These are phyloP conservation scores for Arthonia radiata DNA, from an alignment of 495 filamentous ascomycete species.

Conservation along the genomic window DNA sequence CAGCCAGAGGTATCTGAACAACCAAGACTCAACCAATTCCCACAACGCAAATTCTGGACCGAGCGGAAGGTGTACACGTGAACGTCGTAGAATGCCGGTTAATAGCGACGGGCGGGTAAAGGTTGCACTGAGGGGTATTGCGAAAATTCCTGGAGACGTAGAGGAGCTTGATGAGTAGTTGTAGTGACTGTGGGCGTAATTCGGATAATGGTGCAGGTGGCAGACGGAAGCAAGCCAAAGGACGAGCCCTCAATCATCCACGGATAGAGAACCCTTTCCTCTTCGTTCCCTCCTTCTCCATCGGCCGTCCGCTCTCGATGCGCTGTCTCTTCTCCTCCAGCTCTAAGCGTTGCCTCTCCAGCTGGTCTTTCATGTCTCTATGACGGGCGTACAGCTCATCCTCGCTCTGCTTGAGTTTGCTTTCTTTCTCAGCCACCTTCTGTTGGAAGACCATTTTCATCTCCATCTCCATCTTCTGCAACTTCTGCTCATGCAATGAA, in stretches of 20 bases:
- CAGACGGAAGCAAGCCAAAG: no score
- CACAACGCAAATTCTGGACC: no score
- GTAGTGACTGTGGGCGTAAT: constrained; percentile 35
- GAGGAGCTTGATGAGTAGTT: constrained; percentile 44
- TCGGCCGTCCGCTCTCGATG: constrained; percentile 74
- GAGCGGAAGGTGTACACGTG: no score
- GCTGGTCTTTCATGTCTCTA: constrained; percentile 98
- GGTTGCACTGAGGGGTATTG: no score
- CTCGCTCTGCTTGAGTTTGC: constrained; percentile 96
- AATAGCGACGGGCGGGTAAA: no score
- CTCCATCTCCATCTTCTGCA: constrained; percentile 98
- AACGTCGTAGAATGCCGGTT: no score
- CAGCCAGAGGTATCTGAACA: no score
- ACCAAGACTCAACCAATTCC: no score
- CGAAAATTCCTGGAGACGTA: constrained; percentile 28
- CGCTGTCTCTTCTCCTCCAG: constrained; percentile 92
- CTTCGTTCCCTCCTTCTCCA: constrained; percentile 82
- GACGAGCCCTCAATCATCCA: no score
- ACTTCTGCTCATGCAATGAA: constrained; percentile 92
- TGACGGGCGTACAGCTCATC: constrained; percentile 95
- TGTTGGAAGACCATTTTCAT: constrained; percentile 99
- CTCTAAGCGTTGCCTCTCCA: constrained; percentile 78
- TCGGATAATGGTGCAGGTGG: no score
- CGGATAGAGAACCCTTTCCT: constrained; percentile 97
- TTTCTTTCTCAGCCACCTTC: constrained; percentile 98